These are phyloP conservation scores for Gossypium davidsonii DNA, from an alignment of 441 rosid genomes.

Conservation along the genomic window DNA sequence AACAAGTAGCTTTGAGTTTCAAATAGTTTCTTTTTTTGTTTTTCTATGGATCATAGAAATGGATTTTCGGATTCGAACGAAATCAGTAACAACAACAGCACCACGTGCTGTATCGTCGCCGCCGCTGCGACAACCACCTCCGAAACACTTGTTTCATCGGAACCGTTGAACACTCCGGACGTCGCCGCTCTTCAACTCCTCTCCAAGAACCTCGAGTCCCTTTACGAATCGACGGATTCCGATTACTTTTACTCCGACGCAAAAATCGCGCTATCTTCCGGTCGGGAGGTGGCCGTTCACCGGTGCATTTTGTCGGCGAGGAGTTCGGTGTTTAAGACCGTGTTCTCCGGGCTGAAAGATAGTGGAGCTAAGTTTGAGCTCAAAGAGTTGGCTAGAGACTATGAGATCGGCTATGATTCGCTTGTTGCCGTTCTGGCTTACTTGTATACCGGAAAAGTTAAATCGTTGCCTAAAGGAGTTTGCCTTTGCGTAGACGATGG, in stretches of 20 bases:
- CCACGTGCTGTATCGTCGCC: constrained; percentile 34
- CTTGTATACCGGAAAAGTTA: constrained; percentile 64
- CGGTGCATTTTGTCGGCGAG: constrained; percentile 74
- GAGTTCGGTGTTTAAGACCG: constrained; percentile 45
- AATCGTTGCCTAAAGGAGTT: constrained; percentile 37
- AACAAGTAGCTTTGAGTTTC: not conserved
- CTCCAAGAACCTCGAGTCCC: constrained; percentile 44
- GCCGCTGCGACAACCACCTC: constrained; percentile 11
- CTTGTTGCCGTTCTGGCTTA: constrained; percentile 53
- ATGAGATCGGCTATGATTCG: constrained; percentile 51
- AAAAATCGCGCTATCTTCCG: constrained; percentile 35
- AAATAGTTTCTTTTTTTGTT: not conserved
- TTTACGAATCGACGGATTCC: constrained; percentile 38
- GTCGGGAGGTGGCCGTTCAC: constrained; percentile 53
- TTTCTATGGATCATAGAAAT: constrained; percentile 40
- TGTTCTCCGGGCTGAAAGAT: constrained; percentile 32
- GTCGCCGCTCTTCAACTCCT: constrained; percentile 43
- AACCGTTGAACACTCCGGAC: constrained; percentile 28
- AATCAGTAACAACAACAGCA: constrained; percentile 47
- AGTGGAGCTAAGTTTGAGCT: constrained; percentile 35
- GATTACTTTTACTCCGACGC: constrained; percentile 58
- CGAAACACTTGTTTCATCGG: constrained; percentile 27
- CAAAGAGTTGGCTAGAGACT: constrained; percentile 49
- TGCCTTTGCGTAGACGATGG: constrained; percentile 60
- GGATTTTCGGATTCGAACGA: constrained; percentile 66